A percentile compares a stretch with the other conserved stretches of the same genome.
Evolutionary conservation across 768 basidiomycete species (phyloP).

Genomic region (Calocybe gangraenosa): DNA sequence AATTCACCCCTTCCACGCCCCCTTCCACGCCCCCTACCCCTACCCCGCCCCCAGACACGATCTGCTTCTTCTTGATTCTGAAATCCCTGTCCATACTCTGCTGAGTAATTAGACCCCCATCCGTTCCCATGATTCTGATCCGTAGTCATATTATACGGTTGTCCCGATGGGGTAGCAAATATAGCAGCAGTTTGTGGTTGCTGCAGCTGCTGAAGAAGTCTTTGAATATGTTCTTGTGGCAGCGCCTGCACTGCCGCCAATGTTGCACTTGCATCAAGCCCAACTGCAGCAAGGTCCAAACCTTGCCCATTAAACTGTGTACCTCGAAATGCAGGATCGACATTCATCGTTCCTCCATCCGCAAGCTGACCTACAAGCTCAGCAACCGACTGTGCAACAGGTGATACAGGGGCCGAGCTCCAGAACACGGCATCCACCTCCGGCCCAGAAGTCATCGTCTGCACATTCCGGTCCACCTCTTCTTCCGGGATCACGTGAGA

Average conservation of each 20-base stretch:
- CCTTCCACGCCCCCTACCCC: slow-evolving; percentile 56
- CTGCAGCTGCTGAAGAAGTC: slow-evolving; percentile 45
- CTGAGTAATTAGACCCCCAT: slow-evolving; percentile 19
- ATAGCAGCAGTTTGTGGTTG: slow-evolving; percentile 19
- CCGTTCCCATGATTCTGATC: slow-evolving; percentile 12
- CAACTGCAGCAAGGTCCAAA: slow-evolving; percentile 34
- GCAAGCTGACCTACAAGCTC: slow-evolving; percentile 67
- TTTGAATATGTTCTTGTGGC: slow-evolving; percentile 60
- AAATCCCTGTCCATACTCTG: slow-evolving; percentile 50
- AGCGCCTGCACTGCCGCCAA: slow-evolving; percentile 41
- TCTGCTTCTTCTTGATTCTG: slow-evolving; percentile 40
- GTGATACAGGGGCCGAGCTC: slow-evolving; percentile 36
- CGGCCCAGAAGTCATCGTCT: slow-evolving; percentile 64
- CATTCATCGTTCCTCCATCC: slow-evolving; percentile 34
- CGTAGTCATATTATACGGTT: slow-evolving; percentile 9
- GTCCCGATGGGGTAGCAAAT: neutral
- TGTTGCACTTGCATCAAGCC: slow-evolving; percentile 41
- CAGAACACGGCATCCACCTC: slow-evolving; percentile 68
- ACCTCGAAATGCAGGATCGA: slow-evolving; percentile 33
- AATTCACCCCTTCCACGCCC: slow-evolving; percentile 46
- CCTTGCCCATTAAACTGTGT: slow-evolving; percentile 26
- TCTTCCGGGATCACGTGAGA: slow-evolving; percentile 57
- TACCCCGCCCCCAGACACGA: slow-evolving; percentile 44
- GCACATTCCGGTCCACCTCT: slow-evolving; percentile 59
- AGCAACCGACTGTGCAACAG: slow-evolving; percentile 47